A percentile compares a stretch with the other conserved stretches of the same genome.
Evolutionary conservation across 1,284 basidiomycete genomes (phyloP).

Genomic region (Cryptococcus sp.): DNA sequence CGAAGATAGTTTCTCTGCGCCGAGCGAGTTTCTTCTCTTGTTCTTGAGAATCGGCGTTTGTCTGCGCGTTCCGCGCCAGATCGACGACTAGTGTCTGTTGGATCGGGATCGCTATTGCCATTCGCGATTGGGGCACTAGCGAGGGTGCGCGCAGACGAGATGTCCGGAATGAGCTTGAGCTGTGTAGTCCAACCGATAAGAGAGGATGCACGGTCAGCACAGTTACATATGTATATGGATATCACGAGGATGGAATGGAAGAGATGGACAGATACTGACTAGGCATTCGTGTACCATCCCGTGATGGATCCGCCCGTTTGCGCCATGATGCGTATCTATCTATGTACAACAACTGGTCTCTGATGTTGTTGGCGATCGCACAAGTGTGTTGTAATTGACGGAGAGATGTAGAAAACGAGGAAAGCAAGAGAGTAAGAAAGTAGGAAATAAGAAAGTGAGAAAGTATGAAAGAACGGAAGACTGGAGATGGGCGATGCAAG

Average conservation of each 20-base stretch:
- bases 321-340: constrained; percentile 2
- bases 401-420: no score
- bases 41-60: constrained; percentile 1
- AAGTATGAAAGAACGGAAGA: no score
- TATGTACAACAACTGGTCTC: no score
- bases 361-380: no score
- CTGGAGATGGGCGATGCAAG: no score
- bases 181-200: not conserved
- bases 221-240: constrained; percentile 10
- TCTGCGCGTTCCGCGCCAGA: constrained; percentile 22
- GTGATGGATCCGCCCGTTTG: constrained; percentile 7
- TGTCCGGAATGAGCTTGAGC: constrained; percentile 35
- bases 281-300: constrained; percentile 29
- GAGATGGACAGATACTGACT: constrained; percentile 16
- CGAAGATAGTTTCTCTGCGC: constrained; percentile 66
- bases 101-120: constrained; percentile 17
- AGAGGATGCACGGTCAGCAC: constrained; percentile 2
- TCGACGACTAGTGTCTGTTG: constrained; percentile 52
- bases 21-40: constrained; percentile 47
- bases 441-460: no score
- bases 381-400: no score
- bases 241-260: not conserved
- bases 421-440: no score
- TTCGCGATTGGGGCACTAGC: constrained; percentile 29
- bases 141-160: constrained; percentile 37